These are phyloP conservation scores for Saccharomyces hybrid DNA, from an alignment of 1,139 yeast species.

Conservation along the genomic window DNA sequence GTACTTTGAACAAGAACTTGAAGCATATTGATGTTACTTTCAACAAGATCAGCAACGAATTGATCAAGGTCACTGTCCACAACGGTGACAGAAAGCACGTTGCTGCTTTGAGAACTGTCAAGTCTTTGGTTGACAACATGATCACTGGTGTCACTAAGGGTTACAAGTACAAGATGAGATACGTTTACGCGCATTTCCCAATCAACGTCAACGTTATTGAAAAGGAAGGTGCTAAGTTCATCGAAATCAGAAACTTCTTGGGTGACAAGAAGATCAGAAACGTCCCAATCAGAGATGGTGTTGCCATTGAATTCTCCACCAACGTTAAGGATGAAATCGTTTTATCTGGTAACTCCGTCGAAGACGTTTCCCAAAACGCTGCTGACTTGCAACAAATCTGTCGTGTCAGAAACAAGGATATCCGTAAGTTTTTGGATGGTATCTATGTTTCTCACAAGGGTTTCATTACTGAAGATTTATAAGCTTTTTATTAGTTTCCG, in stretches of 20 bases:
- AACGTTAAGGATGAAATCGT: slow-evolving; percentile 90
- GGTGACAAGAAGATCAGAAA: slow-evolving; percentile 96
- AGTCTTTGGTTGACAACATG: slow-evolving; percentile 88
- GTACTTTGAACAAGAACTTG: slow-evolving; percentile 83
- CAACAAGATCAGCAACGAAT: slow-evolving; percentile 60
- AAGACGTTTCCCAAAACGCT: slow-evolving; percentile 96
- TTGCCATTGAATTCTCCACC: slow-evolving; percentile 69
- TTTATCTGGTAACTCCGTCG: slow-evolving; percentile 92
- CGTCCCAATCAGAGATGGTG: slow-evolving; percentile 83
- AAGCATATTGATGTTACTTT: slow-evolving; percentile 94
- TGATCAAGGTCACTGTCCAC: slow-evolving; percentile 86
- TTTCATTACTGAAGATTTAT: slow-evolving; percentile 48
- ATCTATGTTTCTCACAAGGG: slow-evolving; percentile 98
- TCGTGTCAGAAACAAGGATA: slow-evolving; percentile 99
- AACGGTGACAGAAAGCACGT: slow-evolving; percentile 99
- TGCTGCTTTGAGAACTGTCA: slow-evolving; percentile 98
- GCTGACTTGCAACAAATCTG: slow-evolving; percentile 98
- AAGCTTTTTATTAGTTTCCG: slow-evolving; percentile 9
- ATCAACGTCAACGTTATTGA: slow-evolving; percentile 89
- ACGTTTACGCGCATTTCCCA: slow-evolving; percentile 99
- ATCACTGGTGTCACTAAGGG: slow-evolving; percentile 98
- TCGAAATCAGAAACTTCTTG: slow-evolving; percentile 98
- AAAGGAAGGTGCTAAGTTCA: slow-evolving; percentile 62
- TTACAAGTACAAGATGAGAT: slow-evolving; percentile 99
- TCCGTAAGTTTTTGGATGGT: slow-evolving; percentile 99